Evolutionary conservation across 2,329 filamentous ascomycete species (phyloP).

Genomic region (Sarocladium oryzae): DNA sequence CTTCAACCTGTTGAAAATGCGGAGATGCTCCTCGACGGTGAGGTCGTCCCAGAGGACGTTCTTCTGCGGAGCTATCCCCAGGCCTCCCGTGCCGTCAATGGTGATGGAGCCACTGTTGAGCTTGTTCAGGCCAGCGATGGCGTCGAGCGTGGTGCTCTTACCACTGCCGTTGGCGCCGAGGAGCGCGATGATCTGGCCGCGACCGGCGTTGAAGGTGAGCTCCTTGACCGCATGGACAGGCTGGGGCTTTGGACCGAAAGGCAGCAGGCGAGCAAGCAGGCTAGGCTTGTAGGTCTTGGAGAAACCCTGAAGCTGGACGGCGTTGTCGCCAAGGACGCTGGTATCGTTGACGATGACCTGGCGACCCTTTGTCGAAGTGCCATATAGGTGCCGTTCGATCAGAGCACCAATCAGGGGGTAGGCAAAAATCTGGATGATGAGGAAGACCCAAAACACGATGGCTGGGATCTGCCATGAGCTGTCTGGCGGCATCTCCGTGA

Average conservation of each 20-base stretch:
- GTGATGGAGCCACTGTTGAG: slow-evolving; percentile 70
- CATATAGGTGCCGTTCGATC: slow-evolving; percentile 68
- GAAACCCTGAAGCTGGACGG: slow-evolving; percentile 66
- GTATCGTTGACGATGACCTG: slow-evolving; percentile 33
- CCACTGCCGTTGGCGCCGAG: slow-evolving; percentile 86
- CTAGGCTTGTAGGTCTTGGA: slow-evolving; percentile 72
- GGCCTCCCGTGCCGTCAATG: slow-evolving; percentile 69
- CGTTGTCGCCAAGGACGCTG: slow-evolving; percentile 31
- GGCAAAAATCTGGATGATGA: slow-evolving; percentile 68
- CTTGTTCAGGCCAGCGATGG: slow-evolving; percentile 75
- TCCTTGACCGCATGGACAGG: slow-evolving; percentile 74
- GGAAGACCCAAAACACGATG: slow-evolving; percentile 70
- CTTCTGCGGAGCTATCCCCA: slow-evolving; percentile 86
- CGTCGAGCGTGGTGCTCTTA: slow-evolving; percentile 84
- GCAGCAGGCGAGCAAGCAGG: slow-evolving; percentile 48
- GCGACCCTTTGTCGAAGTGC: slow-evolving; percentile 60
- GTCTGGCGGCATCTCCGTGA: slow-evolving; percentile 55
- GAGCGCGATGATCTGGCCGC: slow-evolving; percentile 79
- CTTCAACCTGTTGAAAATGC: slow-evolving; percentile 79
- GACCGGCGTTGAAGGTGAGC: slow-evolving; percentile 62
- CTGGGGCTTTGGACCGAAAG: slow-evolving; percentile 37
- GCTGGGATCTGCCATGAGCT: slow-evolving; percentile 65
- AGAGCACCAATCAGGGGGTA: slow-evolving; percentile 72
- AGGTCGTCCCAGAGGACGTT: slow-evolving; percentile 91
- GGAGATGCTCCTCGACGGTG: slow-evolving; percentile 78